A percentile compares a stretch with the other conserved stretches of the same genome.
These are phyloP conservation scores for Cyberlindnera subsufficiens DNA, from an alignment of 805 yeast species.

Conservation along the genomic window DNA sequence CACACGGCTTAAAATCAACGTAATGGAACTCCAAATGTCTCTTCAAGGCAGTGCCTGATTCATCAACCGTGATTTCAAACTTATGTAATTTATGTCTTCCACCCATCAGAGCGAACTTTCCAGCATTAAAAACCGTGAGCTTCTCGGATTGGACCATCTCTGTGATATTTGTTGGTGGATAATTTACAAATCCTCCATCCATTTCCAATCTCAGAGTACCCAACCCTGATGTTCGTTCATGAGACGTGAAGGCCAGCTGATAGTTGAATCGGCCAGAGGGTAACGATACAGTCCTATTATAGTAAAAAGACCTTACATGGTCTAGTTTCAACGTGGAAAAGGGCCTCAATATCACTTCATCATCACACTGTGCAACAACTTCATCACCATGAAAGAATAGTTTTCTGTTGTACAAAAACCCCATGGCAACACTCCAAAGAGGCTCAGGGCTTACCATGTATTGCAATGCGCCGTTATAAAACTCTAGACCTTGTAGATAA, in stretches of 20 bases:
- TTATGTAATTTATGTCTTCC: slow-evolving; percentile 1
- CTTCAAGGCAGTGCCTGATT: slow-evolving; percentile 48
- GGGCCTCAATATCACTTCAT: not conserved
- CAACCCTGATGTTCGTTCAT: slow-evolving; percentile 31
- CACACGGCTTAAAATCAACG: slow-evolving; percentile 27
- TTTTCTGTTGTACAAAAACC: slow-evolving; percentile 44
- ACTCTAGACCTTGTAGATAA: slow-evolving; percentile 17
- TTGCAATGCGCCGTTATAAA: slow-evolving; percentile 34
- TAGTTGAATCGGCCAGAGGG: slow-evolving; percentile 18
- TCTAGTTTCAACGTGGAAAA: not conserved
- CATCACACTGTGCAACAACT: slow-evolving; percentile 25
- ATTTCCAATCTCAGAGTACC: slow-evolving; percentile 39
- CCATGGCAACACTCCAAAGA: slow-evolving; percentile 45
- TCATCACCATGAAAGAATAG: slow-evolving; percentile 37
- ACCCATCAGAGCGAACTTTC: slow-evolving; percentile 34
- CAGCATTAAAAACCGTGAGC: slow-evolving; percentile 45
- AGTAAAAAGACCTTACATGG: slow-evolving; percentile 7
- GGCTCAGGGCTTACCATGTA: slow-evolving; percentile 21
- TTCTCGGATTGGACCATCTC: slow-evolving; percentile 51
- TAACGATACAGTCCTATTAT: slow-evolving; percentile 4
- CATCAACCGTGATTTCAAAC: slow-evolving; percentile 35
- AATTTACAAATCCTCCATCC: slow-evolving; percentile 14
- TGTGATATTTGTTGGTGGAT: slow-evolving; percentile 51
- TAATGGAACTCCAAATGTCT: slow-evolving; percentile 43
- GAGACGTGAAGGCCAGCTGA: slow-evolving; percentile 13